Evolutionary conservation across 768 basidiomycete species (phyloP).

Genomic region (Collybiopsis confluens): DNA sequence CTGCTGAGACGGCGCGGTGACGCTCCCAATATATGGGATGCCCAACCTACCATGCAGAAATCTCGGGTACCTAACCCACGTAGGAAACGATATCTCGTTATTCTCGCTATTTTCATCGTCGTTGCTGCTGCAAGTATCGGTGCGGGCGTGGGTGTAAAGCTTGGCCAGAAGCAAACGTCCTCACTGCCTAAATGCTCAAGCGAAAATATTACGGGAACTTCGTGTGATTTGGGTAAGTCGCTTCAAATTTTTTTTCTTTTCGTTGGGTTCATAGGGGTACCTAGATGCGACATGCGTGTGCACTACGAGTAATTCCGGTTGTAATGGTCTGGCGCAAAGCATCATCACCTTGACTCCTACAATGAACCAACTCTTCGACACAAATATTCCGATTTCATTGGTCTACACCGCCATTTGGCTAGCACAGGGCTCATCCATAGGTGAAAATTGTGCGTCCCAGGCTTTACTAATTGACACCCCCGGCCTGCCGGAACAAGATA

Average conservation of each 20-base stretch:
- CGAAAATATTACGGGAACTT: slow-evolving; percentile 38
- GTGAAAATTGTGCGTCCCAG: slow-evolving; percentile 48
- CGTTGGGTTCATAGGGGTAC: slow-evolving; percentile 3
- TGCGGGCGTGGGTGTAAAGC: slow-evolving; percentile 40
- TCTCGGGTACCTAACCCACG: background rate
- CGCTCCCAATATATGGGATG: background rate
- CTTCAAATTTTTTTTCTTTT: background rate
- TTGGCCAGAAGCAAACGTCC: slow-evolving; percentile 22
- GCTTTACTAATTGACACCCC: slow-evolving; percentile 51
- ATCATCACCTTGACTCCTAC: slow-evolving; percentile 45
- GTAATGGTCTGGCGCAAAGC: slow-evolving; percentile 50
- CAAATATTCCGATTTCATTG: slow-evolving; percentile 38
- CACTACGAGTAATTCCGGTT: slow-evolving; percentile 38
- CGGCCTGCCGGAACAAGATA: slow-evolving; percentile 30
- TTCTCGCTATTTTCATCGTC: slow-evolving; percentile 29
- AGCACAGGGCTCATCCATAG: slow-evolving; percentile 38
- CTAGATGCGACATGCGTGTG: slow-evolving; percentile 63
- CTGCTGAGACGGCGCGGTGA: background rate
- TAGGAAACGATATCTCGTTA: slow-evolving; percentile 13
- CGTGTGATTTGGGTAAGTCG: slow-evolving; percentile 53
- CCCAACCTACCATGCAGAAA: background rate
- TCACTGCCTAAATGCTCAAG: slow-evolving; percentile 30
- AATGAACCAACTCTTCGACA: slow-evolving; percentile 42
- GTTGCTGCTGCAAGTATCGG: slow-evolving; percentile 37
- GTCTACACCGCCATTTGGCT: slow-evolving; percentile 50